Conservation (phyloP, 192 early-diverging fungal genomes). For the Mortierella hygrophila region DNA sequence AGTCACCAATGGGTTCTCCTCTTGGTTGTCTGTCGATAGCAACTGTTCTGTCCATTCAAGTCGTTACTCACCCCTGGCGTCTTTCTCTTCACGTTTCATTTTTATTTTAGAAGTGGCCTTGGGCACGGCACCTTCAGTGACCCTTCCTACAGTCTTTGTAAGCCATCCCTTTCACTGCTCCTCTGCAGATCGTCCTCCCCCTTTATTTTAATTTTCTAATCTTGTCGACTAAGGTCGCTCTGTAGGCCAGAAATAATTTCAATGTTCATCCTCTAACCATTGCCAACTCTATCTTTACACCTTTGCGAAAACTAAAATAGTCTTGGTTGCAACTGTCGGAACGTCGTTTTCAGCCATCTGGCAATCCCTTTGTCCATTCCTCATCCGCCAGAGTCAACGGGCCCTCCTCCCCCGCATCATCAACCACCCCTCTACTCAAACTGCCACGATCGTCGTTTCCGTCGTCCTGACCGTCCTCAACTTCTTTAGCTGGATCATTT, state of each 20-base stretch:
- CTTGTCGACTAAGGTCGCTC: background rate
- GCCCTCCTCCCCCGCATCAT: slow-evolving; percentile 44
- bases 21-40: background rate
- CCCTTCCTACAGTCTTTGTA: slow-evolving; percentile 41
- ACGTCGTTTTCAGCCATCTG: slow-evolving; percentile 44
- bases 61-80: background rate
- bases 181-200: background rate
- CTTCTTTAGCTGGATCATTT: slow-evolving; percentile 51
- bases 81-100: background rate
- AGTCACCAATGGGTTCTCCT: background rate
- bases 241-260: background rate
- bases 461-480: slow-evolving; percentile 50
- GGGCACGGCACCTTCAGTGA: slow-evolving; percentile 13
- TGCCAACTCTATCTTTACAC: background rate
- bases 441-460: slow-evolving; percentile 46
- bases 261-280: background rate
- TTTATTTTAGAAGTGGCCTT: slow-evolving; percentile 27
- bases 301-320: slow-evolving; percentile 6
- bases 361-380: slow-evolving; percentile 51
- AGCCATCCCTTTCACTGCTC: background rate
- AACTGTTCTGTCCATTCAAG: background rate
- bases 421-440: slow-evolving; percentile 49
- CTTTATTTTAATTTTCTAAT: background rate
- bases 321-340: slow-evolving; percentile 36
- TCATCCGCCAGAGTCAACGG: slow-evolving; percentile 45